Percentiles rank a stretch among this genome's conserved stretches.
Evolutionary conservation across 169 alveolate genomes (phyloP).

Genomic region (Cryptosporidium ubiquitum): DNA sequence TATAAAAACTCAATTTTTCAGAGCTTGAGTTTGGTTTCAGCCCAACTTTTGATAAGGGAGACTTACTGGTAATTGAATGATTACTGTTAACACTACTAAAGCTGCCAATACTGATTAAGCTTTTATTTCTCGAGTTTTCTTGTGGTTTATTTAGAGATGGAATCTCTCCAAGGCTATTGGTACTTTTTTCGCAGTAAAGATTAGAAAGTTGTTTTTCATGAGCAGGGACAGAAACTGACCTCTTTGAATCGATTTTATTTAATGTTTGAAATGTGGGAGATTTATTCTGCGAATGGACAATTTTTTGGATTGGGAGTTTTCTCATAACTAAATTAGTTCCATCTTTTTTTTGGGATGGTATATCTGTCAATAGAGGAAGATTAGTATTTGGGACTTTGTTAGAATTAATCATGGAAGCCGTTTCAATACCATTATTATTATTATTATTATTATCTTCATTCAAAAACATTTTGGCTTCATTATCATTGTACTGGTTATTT

Average conservation of each 20-base stretch:
- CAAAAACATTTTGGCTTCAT: neutral
- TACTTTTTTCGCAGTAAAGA: neutral
- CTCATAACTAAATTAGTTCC: neutral
- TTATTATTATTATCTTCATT: neutral
- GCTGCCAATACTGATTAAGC: neutral
- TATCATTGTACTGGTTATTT: neutral
- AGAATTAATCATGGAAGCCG: neutral
- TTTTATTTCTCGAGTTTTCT: neutral
- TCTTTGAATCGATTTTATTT: conserved; percentile 10
- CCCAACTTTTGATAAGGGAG: conserved; percentile 44
- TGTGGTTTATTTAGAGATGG: neutral
- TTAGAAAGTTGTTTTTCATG: conserved; percentile 5
- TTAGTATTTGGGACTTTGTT: conserved; percentile 50
- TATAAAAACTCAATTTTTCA: neutral
- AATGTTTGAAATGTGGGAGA: neutral
- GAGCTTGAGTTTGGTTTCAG: conserved; percentile 41
- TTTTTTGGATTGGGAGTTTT: neutral
- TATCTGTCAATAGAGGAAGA: conserved; percentile 13
- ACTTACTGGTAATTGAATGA: neutral
- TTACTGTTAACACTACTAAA: neutral
- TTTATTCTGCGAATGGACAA: neutral
- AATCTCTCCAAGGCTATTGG: neutral
- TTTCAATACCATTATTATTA: neutral
- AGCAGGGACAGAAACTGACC: conserved; percentile 49
- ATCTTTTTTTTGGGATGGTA: neutral